Evolutionary conservation across 495 filamentous ascomycete genomes (phyloP).

Genomic region (Hyaloscypha finlandica): DNA sequence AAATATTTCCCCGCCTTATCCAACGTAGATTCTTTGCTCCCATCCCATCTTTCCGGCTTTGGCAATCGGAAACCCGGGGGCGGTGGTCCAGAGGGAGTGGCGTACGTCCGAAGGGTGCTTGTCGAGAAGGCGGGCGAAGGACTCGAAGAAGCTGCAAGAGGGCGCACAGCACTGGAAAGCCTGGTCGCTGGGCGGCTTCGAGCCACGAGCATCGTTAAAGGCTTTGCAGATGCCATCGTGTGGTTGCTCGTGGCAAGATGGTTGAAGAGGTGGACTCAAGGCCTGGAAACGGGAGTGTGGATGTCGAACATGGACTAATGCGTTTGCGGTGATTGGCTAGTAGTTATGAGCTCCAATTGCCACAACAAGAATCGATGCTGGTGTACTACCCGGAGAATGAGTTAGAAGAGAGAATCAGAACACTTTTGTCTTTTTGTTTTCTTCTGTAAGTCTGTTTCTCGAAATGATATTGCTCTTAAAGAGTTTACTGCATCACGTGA

Average conservation of each 20-base stretch:
- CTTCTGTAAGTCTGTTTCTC: background rate
- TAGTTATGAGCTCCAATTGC: constrained; percentile 22
- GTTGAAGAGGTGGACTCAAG: constrained; percentile 19
- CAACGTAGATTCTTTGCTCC: constrained; percentile 67
- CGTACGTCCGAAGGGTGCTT: constrained; percentile 69
- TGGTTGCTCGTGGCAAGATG: constrained; percentile 34
- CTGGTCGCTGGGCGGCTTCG: constrained; percentile 44
- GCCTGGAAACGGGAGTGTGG: constrained; percentile 2
- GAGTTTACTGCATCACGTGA: constrained; percentile 19
- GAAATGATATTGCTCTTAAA: background rate
- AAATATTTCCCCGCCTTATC: constrained; percentile 91
- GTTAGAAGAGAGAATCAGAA: background rate
- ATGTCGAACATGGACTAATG: constrained; percentile 14
- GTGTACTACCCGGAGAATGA: background rate
- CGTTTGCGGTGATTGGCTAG: constrained; percentile 26
- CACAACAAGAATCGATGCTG: constrained; percentile 1
- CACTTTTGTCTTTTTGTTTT: background rate
- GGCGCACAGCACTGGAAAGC: constrained; percentile 20
- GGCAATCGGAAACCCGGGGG: constrained; percentile 75
- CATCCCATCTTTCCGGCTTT: constrained; percentile 67
- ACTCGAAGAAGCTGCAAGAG: constrained; percentile 36
- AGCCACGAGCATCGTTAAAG: constrained; percentile 54
- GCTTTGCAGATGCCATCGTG: constrained; percentile 55
- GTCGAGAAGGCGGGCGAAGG: constrained; percentile 39
- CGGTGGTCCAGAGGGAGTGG: constrained; percentile 76